Base-by-base conservation (phyloP, 495 filamentous ascomycete species). In the Hapsidospora chrysogenum region DNA sequence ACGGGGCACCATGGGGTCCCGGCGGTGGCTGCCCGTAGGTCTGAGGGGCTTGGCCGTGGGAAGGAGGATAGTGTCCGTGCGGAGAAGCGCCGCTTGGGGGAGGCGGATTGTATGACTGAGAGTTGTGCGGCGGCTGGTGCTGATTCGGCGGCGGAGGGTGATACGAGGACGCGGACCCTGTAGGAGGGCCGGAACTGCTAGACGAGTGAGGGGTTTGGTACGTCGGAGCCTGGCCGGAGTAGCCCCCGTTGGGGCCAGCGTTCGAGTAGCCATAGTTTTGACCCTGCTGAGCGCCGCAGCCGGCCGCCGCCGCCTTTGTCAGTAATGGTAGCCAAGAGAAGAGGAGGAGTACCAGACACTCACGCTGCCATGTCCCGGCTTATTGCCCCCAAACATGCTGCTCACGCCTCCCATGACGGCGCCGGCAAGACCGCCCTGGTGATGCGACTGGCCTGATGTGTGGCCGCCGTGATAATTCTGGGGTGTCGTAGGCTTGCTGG, bases 211-310 rank as follows among this genome's bases (percentile, higher is more conserved):
- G 49, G 15, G 62, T 47, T 37, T 66, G 60, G 41, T 67, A 67
- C 1, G 61, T 63, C 22, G 66, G 66, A 16, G 65, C 57, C 29
- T 60, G 55, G 20, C 57, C 65, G 44, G 40, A 57, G 40, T 72
- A 72, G 22, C 49, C 54, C 25, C 33, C 33, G 10, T 48, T 29
- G 21, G 56, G 49, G 7, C 58, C 59, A 3, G 44, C 33, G 38
- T 67, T 64, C 17, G 68, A 68, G 45, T 72, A 72, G 22, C 68
- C 68, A 45, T 55, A 72, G 40, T 48, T 57, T 36, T 61, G 53
- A 26, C 41, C 42, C 44, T 60, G 20, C 30, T 3, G n/a, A n/a
- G n/a, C n/a, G n/a, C n/a, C n/a, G n/a, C n/a, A n/a, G n/a, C n/a
- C n/a, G n/a, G n/a, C n/a, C n/a, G n/a, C n/a, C n/a, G n/a, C n/a